Conservation (phyloP, 768 basidiomycete genomes). For the Myochromella boudieri region DNA sequence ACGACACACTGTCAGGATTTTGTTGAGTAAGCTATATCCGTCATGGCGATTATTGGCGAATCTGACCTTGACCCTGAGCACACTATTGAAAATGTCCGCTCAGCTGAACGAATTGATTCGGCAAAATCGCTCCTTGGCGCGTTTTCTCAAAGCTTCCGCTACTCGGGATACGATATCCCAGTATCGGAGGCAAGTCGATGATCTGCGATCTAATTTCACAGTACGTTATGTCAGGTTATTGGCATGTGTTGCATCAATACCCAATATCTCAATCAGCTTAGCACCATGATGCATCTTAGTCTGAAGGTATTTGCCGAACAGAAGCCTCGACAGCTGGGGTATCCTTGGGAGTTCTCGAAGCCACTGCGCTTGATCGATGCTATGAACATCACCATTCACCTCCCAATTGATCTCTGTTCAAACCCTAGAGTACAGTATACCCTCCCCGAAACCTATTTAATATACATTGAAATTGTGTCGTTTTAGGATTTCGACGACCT, state of each 20-base stretch:
- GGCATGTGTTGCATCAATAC: background rate
- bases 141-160: background rate
- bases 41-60: no score
- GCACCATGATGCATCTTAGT: slow-evolving; percentile 2
- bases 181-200: slow-evolving; percentile 7
- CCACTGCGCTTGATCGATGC: slow-evolving; percentile 11
- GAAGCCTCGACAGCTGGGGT: slow-evolving; percentile 3
- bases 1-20: slow-evolving; percentile 5
- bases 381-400: slow-evolving; percentile 6
- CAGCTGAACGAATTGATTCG: slow-evolving; percentile 1
- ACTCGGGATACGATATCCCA: slow-evolving; percentile 4
- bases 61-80: background rate
- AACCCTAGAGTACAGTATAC: background rate
- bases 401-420: slow-evolving; percentile 12
- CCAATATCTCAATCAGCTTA: background rate
- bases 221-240: background rate
- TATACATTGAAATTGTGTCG: background rate
- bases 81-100: slow-evolving; percentile 1
- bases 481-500: slow-evolving; percentile 12
- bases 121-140: slow-evolving; percentile 5
- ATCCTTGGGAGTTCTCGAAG: slow-evolving; percentile 6
- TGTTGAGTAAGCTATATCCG: slow-evolving; percentile 1
- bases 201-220: slow-evolving; percentile 4
- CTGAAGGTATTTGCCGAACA: background rate
- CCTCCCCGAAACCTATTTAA: background rate